Percentiles rank a stretch among this genome's conserved stretches.
phyloP scores from a whole-genome alignment of 441 rosid species.

The Syzygium malaccense region DNA sequence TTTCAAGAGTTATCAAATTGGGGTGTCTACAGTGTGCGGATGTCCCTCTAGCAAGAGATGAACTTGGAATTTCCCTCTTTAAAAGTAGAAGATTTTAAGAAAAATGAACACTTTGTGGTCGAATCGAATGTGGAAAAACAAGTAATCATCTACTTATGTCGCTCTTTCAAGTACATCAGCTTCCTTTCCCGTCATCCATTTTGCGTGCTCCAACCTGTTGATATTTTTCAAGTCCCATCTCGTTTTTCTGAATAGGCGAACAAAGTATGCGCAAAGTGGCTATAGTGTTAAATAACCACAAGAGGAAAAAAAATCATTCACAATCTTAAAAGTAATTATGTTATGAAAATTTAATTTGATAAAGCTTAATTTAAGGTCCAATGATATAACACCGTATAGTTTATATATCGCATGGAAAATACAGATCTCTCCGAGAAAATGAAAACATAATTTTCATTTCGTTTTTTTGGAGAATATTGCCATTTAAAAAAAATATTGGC shows the following conservation, averaged over 20 bases:
- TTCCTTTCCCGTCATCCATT: not conserved
- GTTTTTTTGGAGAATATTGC: not conserved
- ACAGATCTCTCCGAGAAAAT: not conserved
- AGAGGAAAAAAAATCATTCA: no score
- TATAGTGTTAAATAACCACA: not conserved
- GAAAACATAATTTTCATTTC: not conserved
- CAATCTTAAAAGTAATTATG: no score
- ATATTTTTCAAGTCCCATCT: not conserved
- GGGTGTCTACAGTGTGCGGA: not conserved
- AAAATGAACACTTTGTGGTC: not conserved
- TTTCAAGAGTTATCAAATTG: not conserved
- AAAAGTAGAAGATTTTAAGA: not conserved
- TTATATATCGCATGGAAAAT: not conserved
- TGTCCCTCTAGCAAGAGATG: not conserved
- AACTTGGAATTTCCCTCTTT: not conserved
- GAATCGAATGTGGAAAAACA: not conserved
- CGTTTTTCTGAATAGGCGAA: not conserved
- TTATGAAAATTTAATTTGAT: no score
- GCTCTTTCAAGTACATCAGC: not conserved
- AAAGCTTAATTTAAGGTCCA: no score
- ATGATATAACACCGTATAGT: not conserved
- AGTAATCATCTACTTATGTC: not conserved
- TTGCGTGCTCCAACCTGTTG: fast-evolving
- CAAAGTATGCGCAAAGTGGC: not conserved
- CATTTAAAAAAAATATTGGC: not conserved